Base-by-base conservation (phyloP, 331 rosid species). In the Cucumis variabilis region DNA sequence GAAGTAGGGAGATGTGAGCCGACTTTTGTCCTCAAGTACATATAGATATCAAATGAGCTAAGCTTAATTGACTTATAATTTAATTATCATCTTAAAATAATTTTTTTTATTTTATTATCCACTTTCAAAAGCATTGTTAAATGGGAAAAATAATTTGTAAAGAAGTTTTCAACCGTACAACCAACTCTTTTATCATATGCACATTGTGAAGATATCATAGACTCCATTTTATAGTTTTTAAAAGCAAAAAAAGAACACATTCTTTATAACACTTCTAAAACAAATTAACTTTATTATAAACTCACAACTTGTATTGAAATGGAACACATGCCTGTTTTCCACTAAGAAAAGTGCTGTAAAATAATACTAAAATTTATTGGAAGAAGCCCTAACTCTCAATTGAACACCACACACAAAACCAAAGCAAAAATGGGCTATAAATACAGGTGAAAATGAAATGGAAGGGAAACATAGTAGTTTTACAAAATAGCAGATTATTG, bases 271-370 rank as follows among this genome's bases (percentile, higher is more conserved):
- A 62, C 9, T 62, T 62, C 67, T 17, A 62, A 62, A 62, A 19
- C n/a, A 62, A 62, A 65, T 65, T 65, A n/a, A 65, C 28, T 65
- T 65, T 6, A n/a, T 65, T 65, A 23, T 65, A 65, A 65, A 65
- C 70, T 65, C 70, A n/a, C 70, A 27, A 65, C 70, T 65, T 65
- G 70, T 65, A 65, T 11, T 63, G 21, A 24, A 6, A 28, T 81
- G 85, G 70, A 80, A 58, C 70, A 8, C 71, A 81, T 25, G 20
- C 51, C 67, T 14, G 70, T 55, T 60, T 81, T 81, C 70, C 85
- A 81, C 53, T 81, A 27, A 30, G 2, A 51, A 79, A 79, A 79
- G 67, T 15, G 65, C 65, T 16, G 23, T 58, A 58, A 58, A 58
- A 58, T 58, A 58, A 58, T 58, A 58, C 20, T 58, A 58, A 58